Percentiles rank a stretch among this genome's conserved stretches.
phyloP scores from a whole-genome alignment of 2,329 filamentous ascomycete genomes.

The Chrysoporthe puriensis region DNA sequence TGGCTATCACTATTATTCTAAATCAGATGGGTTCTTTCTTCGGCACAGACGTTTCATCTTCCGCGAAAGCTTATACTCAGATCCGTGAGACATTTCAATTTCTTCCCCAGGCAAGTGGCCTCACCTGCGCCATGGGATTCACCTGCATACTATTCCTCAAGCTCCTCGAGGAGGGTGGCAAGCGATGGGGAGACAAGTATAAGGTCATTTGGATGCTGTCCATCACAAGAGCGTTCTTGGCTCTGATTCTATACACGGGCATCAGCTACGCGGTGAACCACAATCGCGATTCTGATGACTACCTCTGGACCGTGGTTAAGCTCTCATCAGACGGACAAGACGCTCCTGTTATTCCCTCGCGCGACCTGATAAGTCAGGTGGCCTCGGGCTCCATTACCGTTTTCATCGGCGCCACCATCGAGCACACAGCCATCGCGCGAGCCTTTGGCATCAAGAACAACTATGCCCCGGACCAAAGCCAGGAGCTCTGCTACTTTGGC shows the following conservation, averaged over 20 bases:
- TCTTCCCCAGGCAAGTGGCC: constrained; percentile 59
- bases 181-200: constrained; percentile 61
- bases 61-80: constrained; percentile 55
- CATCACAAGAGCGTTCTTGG: constrained; percentile 63
- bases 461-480: constrained; percentile 66
- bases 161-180: constrained; percentile 60
- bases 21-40: constrained; percentile 67
- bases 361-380: constrained; percentile 55
- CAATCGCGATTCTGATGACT: constrained; percentile 43
- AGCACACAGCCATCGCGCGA: constrained; percentile 67
- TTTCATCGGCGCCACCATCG: constrained; percentile 63
- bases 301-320: constrained; percentile 62
- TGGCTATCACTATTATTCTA: constrained; percentile 67
- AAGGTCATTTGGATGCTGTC: constrained; percentile 61
- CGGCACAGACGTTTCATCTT: constrained; percentile 54
- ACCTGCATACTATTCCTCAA: constrained; percentile 59
- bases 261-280: constrained; percentile 67
- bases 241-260: constrained; percentile 64
- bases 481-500: constrained; percentile 68
- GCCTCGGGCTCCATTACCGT: constrained; percentile 60
- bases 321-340: constrained; percentile 59
- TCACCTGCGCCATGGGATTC: constrained; percentile 63
- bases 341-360: constrained; percentile 51
- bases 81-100: constrained; percentile 62
- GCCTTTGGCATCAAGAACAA: constrained; percentile 65